phyloP scores from a whole-genome alignment of 352 stramenopile genomes.

The Phytophthora cryptogea region DNA sequence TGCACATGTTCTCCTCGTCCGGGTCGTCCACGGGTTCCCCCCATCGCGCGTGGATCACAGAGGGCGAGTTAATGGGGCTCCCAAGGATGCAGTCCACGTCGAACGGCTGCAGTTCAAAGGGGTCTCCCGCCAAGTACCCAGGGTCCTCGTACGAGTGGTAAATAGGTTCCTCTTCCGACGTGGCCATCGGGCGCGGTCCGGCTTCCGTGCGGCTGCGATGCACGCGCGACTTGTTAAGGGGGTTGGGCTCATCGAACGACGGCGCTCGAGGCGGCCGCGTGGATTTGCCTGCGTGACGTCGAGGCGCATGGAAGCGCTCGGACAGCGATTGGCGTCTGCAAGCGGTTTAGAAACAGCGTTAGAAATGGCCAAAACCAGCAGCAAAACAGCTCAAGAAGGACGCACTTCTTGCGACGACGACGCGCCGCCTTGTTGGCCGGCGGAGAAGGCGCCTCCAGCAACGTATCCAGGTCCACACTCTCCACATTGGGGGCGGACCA shows the following conservation, averaged over 20 bases:
- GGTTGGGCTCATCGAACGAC: constrained; percentile 30
- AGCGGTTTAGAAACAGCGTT: constrained; percentile 16
- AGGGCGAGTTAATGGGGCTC: constrained; percentile 73
- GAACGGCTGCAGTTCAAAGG: constrained; percentile 67
- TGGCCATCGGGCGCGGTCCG: constrained; percentile 23
- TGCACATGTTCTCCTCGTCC: constrained; percentile 81
- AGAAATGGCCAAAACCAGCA: neutral
- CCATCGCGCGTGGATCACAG: constrained; percentile 86
- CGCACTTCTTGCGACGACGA: constrained; percentile 64
- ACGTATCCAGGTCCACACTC: constrained; percentile 79
- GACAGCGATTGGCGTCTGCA: constrained; percentile 39
- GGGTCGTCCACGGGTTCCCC: constrained; percentile 82
- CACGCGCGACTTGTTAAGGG: constrained; percentile 25
- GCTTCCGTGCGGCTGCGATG: constrained; percentile 41
- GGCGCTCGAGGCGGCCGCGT: constrained; percentile 24
- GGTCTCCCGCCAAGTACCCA: constrained; percentile 58
- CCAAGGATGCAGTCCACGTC: constrained; percentile 82
- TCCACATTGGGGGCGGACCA: constrained; percentile 76
- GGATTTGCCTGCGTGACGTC: constrained; percentile 5
- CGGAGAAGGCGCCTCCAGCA: constrained; percentile 76
- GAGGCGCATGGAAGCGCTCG: constrained; percentile 35
- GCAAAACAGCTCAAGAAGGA: too few species aligned
- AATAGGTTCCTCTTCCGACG: constrained; percentile 44
- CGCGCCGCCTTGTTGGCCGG: constrained; percentile 22
- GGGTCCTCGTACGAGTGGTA: constrained; percentile 85